Conservation (phyloP, 441 rosid genomes). For the Mallotus japonicus region DNA sequence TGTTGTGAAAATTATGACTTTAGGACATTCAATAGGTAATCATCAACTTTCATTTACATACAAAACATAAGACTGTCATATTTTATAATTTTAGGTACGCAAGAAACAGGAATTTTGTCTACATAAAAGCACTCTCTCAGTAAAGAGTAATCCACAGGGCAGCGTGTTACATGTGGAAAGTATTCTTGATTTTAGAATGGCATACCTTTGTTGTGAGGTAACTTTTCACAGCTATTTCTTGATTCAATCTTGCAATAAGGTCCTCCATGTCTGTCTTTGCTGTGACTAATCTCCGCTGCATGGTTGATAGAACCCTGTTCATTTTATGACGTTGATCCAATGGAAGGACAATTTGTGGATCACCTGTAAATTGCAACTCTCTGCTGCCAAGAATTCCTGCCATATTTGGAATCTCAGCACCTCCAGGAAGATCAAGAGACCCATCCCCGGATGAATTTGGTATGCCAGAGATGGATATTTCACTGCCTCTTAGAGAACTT, state of each 20-base stretch:
- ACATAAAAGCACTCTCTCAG: not conserved
- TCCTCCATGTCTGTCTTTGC: conserved; percentile 99
- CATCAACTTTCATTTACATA: not conserved
- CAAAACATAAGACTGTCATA: not conserved
- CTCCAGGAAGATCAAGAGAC: conserved; percentile 49
- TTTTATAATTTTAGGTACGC: not conserved
- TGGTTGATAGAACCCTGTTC: conserved; percentile 69
- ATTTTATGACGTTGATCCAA: conserved; percentile 74
- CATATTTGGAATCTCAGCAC: conserved; percentile 41
- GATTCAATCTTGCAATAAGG: conserved; percentile 87
- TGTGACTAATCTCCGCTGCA: conserved; percentile 71
- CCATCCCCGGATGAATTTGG: conserved; percentile 60
- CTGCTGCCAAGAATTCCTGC: conserved; percentile 37
- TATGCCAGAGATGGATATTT: conserved; percentile 53
- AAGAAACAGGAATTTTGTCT: not conserved
- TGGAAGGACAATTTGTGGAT: conserved; percentile 67
- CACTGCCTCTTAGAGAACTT: conserved; percentile 59
- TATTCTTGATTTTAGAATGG: conserved; percentile 8
- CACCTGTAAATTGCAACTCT: conserved; percentile 45
- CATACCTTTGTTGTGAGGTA: conserved; percentile 86
- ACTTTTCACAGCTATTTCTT: conserved; percentile 84
- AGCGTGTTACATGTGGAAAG: conserved; percentile 6
- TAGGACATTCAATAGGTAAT: not conserved
- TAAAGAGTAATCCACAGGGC: conserved; percentile 7
- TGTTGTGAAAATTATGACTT: not conserved